These are phyloP conservation scores for Ustilago esculenta DNA, from an alignment of 1,284 basidiomycete genomes.

Conservation along the genomic window DNA sequence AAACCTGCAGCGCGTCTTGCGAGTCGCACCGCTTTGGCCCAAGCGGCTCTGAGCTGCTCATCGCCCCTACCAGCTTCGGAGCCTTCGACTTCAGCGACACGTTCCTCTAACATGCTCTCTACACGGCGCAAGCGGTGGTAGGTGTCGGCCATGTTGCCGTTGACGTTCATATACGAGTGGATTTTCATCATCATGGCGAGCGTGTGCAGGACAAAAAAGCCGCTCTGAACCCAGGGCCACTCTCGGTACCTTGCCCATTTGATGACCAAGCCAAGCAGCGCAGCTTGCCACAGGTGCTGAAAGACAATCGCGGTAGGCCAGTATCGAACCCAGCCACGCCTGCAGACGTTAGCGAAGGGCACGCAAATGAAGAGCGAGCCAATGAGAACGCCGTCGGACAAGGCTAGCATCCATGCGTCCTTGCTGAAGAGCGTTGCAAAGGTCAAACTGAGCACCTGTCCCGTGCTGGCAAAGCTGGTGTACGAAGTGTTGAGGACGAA, in stretches of 20 bases:
- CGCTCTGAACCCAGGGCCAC: slow-evolving; percentile 98
- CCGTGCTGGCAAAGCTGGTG: slow-evolving; percentile 69
- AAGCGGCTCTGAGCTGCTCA: slow-evolving; percentile 33
- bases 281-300: slow-evolving; percentile 58
- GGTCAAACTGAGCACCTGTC: slow-evolving; percentile 78
- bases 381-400: slow-evolving; percentile 85
- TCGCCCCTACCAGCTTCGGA: slow-evolving; percentile 27
- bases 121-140: slow-evolving; percentile 42
- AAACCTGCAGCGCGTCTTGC: slow-evolving; percentile 24
- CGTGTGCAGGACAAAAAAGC: slow-evolving; percentile 91
- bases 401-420: slow-evolving; percentile 82
- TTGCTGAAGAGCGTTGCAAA: slow-evolving; percentile 89
- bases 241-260: slow-evolving; percentile 68
- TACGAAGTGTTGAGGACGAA: slow-evolving; percentile 62
- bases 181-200: slow-evolving; percentile 93
- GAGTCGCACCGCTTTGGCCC: slow-evolving; percentile 28
- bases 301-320: slow-evolving; percentile 40
- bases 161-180: slow-evolving; percentile 91
- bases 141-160: slow-evolving; percentile 78
- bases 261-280: slow-evolving; percentile 55
- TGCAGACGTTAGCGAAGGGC: slow-evolving; percentile 73
- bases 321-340: slow-evolving; percentile 71
- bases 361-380: slow-evolving; percentile 79
- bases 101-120: slow-evolving; percentile 57
- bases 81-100: slow-evolving; percentile 52